Percentiles rank a stretch among this genome's conserved stretches.
phyloP scores from a whole-genome alignment of 164 flowering plant species.

The Vitis amurensis region DNA sequence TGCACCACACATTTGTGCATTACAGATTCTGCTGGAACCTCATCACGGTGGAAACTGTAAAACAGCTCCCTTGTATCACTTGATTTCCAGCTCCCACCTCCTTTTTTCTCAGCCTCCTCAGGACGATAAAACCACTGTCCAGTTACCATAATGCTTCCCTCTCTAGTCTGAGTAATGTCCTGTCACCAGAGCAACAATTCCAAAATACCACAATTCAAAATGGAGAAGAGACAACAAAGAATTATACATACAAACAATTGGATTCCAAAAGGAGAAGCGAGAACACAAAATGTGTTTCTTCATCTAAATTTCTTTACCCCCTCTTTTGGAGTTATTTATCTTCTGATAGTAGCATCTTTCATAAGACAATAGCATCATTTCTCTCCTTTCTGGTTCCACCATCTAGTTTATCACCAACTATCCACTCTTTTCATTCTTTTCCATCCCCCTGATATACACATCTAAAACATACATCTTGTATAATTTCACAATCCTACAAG shows the following conservation, averaged over 20 bases:
- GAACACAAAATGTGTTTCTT: too few relatives aligned
- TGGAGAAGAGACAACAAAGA: background rate
- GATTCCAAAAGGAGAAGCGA: background rate
- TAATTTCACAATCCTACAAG: too few relatives aligned
- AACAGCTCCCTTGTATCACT: constrained; percentile 84
- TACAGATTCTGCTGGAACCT: constrained; percentile 94
- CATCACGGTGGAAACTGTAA: constrained; percentile 93
- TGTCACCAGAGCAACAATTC: constrained; percentile 23
- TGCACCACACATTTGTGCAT: constrained; percentile 98
- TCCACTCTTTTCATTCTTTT: too few relatives aligned
- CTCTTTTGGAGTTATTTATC: too few relatives aligned
- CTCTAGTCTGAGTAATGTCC: constrained; percentile 70
- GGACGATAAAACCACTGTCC: constrained; percentile 99
- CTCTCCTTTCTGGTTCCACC: too few relatives aligned
- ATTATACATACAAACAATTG: background rate
- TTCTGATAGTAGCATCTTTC: too few relatives aligned
- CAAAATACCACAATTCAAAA: background rate
- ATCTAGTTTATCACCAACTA: too few relatives aligned
- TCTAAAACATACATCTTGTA: too few relatives aligned
- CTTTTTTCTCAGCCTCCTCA: constrained; percentile 82
- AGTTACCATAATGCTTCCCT: constrained; percentile 68
- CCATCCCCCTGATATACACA: too few relatives aligned
- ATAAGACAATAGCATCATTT: too few relatives aligned
- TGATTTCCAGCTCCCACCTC: constrained; percentile 84
- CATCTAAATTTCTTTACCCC: too few relatives aligned